These are phyloP conservation scores for Peniophora sp. DNA, from an alignment of 1,284 basidiomycete species.

Conservation along the genomic window DNA sequence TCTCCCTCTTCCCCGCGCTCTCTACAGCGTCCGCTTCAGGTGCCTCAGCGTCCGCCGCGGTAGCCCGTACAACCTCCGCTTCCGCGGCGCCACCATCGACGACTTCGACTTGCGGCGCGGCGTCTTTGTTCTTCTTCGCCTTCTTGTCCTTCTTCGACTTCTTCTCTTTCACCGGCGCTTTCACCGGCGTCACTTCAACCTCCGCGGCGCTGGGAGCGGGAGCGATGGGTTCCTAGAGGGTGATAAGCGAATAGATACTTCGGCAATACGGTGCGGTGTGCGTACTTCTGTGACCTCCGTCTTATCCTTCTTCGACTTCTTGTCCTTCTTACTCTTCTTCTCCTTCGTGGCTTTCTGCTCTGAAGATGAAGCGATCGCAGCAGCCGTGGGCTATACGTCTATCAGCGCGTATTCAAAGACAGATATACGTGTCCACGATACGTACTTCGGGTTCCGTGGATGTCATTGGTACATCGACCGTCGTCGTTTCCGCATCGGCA, in stretches of 20 bases:
- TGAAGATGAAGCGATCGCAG: too few relatives aligned
- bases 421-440: neutral
- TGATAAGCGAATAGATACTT: neutral
- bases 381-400: too few relatives aligned
- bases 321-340: neutral
- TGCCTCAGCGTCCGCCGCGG: neutral
- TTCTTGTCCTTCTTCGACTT: conserved; percentile 12
- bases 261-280: neutral
- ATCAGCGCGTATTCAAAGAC: too few relatives aligned
- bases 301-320: neutral
- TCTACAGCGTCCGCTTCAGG: neutral
- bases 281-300: neutral
- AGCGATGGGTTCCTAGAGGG: conserved; percentile 8
- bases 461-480: too few relatives aligned
- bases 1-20: conserved; percentile 9
- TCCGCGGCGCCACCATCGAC: neutral
- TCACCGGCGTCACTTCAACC: conserved; percentile 16
- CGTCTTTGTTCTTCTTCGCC: conserved; percentile 21
- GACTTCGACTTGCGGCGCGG: conserved; percentile 3
- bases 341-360: neutral
- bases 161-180: conserved; percentile 12
- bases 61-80: conserved; percentile 5
- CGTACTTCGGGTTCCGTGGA: neutral
- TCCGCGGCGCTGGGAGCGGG: conserved; percentile 1
- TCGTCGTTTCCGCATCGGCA: neutral